Base-by-base conservation (phyloP, 176 grass and related monocot species). In the Luzula sylvatica region DNA sequence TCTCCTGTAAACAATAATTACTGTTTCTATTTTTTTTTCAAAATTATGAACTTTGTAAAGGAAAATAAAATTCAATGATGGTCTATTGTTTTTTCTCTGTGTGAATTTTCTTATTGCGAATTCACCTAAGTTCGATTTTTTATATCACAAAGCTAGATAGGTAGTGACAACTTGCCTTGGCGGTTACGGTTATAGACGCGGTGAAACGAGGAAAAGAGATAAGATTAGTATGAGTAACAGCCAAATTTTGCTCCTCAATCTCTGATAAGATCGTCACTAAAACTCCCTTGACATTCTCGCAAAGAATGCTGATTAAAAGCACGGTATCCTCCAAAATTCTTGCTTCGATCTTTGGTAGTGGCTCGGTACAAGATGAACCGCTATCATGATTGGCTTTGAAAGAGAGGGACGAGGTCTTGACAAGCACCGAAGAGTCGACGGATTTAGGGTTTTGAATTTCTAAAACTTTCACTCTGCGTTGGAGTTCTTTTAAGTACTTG, bases 151-250 rank as follows among this genome's bases (percentile, higher is more conserved):
- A 1, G 28, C 8, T 48, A 4, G 20, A 8, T 23, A 11, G 38
- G 39, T 52, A 14, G 22, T 38, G 4, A 40, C 0, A 57, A 58
- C 81, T 93, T 75, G 70, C 87, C 78, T 94, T 65, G 11, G 77
- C 82, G 3, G 67, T 75, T 54, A 94, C 46, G 21, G 82, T 94
- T 56, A 94, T 79, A 38, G 82, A 69, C 57, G 60, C 68, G 43
- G 76, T 74, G 60, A 38, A 55, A 14, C 70, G 50, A 0, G 66
- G 60, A 61, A 94, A 94, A 0, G 82, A 77, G 70, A 94, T 86
- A 62, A 75, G 69, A 49, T 58, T 88, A 39, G 84, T 79, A 65
- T 83, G 68, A 8, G 84, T 88, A 52, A 88, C 72, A 46, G 38
- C 59, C 18, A 88, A 72, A 5, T 61, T 35, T 24, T 76, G 65